Evolutionary conservation across 2,329 filamentous ascomycete species (phyloP), one percentile per base, ranked within the genome.

Genomic region (Aspergillus sp.): DNA sequence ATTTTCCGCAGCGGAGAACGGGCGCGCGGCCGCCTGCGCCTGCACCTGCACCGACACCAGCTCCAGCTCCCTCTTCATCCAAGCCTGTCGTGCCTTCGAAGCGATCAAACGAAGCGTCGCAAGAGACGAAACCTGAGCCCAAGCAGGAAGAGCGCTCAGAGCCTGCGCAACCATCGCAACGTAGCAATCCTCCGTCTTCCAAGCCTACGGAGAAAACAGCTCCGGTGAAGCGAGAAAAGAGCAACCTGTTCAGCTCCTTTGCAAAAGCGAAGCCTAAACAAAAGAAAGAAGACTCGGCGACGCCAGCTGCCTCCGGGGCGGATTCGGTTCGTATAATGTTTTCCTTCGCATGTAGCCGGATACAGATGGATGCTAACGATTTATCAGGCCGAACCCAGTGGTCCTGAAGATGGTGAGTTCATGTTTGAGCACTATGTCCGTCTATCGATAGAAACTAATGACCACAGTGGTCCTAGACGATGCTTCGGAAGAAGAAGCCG

Each of bases 171-270:
- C 58, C 61, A 32, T 63, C 59, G 22, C 58, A 65, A 32, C 69
- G 65, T 49, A 67, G 66, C 32, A 69, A 72, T 22, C 65, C 73
- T 45, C 56, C 66, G 7, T 72, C 73, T 68, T 72, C 69, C 60
- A 79, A 69, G 61, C 69, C 62, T 60, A 72, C 61, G 64, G 73
- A 54, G 29, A 82, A 81, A 63, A 58, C 72, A 18, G 69, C 78
- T 2, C 71, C 75, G 6, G 91, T 14, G 6, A 12, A 90, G 69
- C 85, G 84, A 58, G 84, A 85, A 55, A 81, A 79, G 16, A 85
- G 87, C 2, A 84, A 85, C 60, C 85, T 96, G 26, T 92, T 95
- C 81, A 88, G 89, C 61, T 90, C 91, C 0, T 96, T 96, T 72
- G 90, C 90, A 2, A 88, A 87, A 67, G 80, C 87, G 4, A 91